Evolutionary conservation across 768 basidiomycete species (phyloP).

Genomic region (Chlorophyllum brunneum): DNA sequence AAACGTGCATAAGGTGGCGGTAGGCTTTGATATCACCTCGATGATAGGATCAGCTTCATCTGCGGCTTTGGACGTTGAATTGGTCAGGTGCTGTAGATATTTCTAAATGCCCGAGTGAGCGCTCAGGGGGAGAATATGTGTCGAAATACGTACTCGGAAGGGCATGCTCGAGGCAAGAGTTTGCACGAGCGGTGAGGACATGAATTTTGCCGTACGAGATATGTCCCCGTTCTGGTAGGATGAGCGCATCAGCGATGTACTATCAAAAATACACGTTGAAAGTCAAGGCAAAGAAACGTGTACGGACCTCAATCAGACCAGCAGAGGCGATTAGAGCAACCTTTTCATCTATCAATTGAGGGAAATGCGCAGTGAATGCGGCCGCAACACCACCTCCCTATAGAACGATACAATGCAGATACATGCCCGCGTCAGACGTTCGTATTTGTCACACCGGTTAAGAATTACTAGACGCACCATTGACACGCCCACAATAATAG

Average conservation of each 20-base stretch:
- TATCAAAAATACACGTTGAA: background rate
- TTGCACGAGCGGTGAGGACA: conserved; percentile 76
- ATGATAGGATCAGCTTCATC: conserved; percentile 32
- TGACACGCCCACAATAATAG: conserved; percentile 64
- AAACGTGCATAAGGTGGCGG: background rate
- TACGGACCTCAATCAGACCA: conserved; percentile 61
- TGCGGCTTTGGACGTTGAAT: conserved; percentile 21
- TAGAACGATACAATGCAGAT: conserved; percentile 4
- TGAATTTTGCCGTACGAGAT: conserved; percentile 71
- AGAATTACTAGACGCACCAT: conserved; percentile 48
- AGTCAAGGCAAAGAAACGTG: background rate
- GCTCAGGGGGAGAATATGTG: background rate
- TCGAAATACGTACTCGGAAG: conserved; percentile 43
- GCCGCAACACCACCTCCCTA: conserved; percentile 75
- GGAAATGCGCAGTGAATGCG: conserved; percentile 68
- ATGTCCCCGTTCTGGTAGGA: conserved; percentile 52
- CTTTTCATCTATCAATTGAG: conserved; percentile 62
- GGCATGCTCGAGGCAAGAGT: conserved; percentile 57
- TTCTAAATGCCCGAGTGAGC: conserved; percentile 27
- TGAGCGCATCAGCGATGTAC: background rate
- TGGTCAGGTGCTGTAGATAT: conserved; percentile 49
- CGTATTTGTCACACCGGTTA: background rate
- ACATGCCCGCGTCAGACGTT: background rate
- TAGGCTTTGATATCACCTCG: conserved; percentile 26
- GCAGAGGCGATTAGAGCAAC: conserved; percentile 66